These are phyloP conservation scores for Colletotrichum caudatum DNA, from an alignment of 2,329 filamentous ascomycete species.

Conservation along the genomic window DNA sequence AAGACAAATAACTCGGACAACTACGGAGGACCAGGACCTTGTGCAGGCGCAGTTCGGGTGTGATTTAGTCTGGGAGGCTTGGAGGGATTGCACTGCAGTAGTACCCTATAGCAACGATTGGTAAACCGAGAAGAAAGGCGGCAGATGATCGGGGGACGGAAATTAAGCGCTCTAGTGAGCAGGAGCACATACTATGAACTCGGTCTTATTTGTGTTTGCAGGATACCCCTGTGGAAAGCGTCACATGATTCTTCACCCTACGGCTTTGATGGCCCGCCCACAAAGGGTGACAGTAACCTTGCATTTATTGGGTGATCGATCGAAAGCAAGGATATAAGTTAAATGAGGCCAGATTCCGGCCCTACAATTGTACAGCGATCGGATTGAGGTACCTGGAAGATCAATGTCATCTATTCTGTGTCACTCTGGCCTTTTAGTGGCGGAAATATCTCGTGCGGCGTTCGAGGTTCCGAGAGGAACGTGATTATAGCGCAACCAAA, in stretches of 20 bases:
- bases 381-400: neutral
- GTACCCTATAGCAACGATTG: too few relatives aligned
- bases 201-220: neutral
- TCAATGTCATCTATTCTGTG: neutral
- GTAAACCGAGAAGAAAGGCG: neutral
- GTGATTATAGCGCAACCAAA: neutral
- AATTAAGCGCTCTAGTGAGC: too few relatives aligned
- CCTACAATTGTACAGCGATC: neutral
- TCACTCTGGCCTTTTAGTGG: neutral
- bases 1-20: constrained; percentile 11
- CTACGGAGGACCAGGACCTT: constrained; percentile 39
- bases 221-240: neutral
- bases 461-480: constrained; percentile 7
- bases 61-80: neutral
- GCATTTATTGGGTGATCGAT: neutral
- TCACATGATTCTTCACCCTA: neutral
- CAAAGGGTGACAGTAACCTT: neutral
- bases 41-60: constrained; percentile 21
- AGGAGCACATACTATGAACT: neutral
- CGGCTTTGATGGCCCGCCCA: neutral
- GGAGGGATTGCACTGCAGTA: too few relatives aligned
- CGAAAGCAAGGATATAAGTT: neutral
- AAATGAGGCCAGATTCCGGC: too few relatives aligned
- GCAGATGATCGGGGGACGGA: neutral
- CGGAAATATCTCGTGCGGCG: neutral